These are phyloP conservation scores for Ascochyta koolunga DNA, from an alignment of 2,329 filamentous ascomycete genomes.

Conservation along the genomic window DNA sequence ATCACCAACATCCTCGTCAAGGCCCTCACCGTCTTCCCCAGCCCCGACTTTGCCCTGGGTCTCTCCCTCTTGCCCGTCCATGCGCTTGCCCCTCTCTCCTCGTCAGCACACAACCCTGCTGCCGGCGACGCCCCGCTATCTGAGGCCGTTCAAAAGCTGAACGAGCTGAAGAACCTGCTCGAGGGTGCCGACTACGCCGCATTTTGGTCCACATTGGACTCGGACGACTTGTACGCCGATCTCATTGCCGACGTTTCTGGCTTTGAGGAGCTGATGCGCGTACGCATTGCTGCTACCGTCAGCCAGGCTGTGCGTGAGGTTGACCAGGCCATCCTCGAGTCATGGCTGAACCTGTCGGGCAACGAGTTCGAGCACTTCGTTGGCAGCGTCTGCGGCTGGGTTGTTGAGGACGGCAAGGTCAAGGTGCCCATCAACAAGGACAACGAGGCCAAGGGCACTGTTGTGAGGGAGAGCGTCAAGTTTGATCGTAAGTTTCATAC, in stretches of 20 bases:
- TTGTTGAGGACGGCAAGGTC: slow-evolving; percentile 70
- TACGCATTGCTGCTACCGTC: slow-evolving; percentile 86
- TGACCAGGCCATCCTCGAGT: slow-evolving; percentile 53
- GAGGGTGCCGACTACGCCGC: slow-evolving; percentile 86
- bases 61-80: slow-evolving; percentile 92
- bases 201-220: slow-evolving; percentile 94
- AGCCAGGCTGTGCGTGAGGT: slow-evolving; percentile 86
- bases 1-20: slow-evolving; percentile 99
- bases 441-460: slow-evolving; percentile 86
- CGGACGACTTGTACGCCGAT: slow-evolving; percentile 94
- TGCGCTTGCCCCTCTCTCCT: slow-evolving; percentile 67
- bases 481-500: slow-evolving; percentile 68
- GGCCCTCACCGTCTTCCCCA: slow-evolving; percentile 95
- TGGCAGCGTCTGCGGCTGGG: slow-evolving; percentile 74
- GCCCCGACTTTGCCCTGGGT: slow-evolving; percentile 90
- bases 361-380: slow-evolving; percentile 58
- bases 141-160: slow-evolving; percentile 90
- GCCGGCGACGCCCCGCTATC: slow-evolving; percentile 72
- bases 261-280: slow-evolving; percentile 92
- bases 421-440: slow-evolving; percentile 91
- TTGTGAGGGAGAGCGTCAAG: slow-evolving; percentile 94
- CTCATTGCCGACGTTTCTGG: slow-evolving; percentile 91
- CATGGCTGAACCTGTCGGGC: slow-evolving; percentile 56
- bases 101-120: slow-evolving; percentile 55
- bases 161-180: slow-evolving; percentile 82